Conservation (phyloP, 2,329 filamentous ascomycete species). For the Dothideomycetes sp. region DNA sequence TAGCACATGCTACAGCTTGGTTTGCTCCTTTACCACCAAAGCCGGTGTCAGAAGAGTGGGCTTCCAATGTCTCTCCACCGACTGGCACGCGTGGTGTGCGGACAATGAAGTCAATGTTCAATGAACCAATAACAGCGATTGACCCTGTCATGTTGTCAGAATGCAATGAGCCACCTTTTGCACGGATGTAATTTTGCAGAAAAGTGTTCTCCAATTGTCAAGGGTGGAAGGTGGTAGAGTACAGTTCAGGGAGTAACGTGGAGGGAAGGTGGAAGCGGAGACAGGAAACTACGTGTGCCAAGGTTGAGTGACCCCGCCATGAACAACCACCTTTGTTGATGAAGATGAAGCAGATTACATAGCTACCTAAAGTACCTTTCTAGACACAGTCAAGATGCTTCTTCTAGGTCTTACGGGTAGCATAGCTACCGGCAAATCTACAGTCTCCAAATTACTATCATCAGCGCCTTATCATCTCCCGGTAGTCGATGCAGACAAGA, state of each 20-base stretch:
- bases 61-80: conserved; percentile 79
- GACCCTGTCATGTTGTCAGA: conserved; percentile 1
- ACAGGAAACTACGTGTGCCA: conserved; percentile 4
- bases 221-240: no score
- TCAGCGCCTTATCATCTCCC: conserved; percentile 75
- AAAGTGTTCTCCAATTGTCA: background rate
- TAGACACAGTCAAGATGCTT: conserved; percentile 52
- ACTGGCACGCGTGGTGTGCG: conserved; percentile 74
- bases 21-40: conserved; percentile 93
- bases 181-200: background rate
- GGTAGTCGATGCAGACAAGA: conserved; percentile 85
- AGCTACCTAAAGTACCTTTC: background rate
- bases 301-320: background rate
- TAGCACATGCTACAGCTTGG: conserved; percentile 81
- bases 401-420: conserved; percentile 93
- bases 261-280: conserved; percentile 10
- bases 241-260: no score
- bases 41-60: conserved; percentile 66
- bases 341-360: no score
- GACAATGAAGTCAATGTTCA: conserved; percentile 90
- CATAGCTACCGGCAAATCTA: conserved; percentile 97
- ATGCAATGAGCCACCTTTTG: conserved; percentile 1
- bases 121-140: conserved; percentile 81
- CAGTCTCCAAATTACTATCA: conserved; percentile 75
- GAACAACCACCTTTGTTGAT: background rate